These are phyloP conservation scores for Terfezia claveryi DNA, from an alignment of 495 filamentous ascomycete species.

Conservation along the genomic window DNA sequence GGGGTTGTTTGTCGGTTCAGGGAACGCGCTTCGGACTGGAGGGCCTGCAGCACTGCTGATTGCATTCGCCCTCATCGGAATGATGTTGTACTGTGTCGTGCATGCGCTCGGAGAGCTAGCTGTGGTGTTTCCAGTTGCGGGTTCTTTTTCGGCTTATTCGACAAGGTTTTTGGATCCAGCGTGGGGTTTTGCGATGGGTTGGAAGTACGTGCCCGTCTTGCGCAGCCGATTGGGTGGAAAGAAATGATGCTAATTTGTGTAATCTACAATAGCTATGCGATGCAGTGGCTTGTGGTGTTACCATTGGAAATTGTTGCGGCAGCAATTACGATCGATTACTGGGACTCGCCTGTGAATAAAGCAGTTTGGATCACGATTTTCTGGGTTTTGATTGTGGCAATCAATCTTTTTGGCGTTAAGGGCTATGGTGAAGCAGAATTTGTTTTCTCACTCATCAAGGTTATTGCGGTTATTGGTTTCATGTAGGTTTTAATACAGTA, in stretches of 20 bases:
- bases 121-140: conserved; percentile 73
- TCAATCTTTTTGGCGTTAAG: conserved; percentile 73
- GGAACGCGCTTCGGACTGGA: conserved; percentile 50
- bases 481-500: conserved; percentile 36
- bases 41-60: conserved; percentile 73
- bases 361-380: conserved; percentile 77
- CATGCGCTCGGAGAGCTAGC: conserved; percentile 86
- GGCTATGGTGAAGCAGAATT: conserved; percentile 88
- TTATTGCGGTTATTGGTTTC: conserved; percentile 68
- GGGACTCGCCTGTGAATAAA: conserved; percentile 43
- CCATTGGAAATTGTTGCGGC: conserved; percentile 84
- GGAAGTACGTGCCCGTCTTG: conserved; percentile 39
- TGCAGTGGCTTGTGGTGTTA: conserved; percentile 80
- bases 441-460: conserved; percentile 65
- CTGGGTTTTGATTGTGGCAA: conserved; percentile 44
- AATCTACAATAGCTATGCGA: conserved; percentile 38
- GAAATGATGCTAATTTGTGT: no score
- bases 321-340: conserved; percentile 71
- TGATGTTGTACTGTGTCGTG: conserved; percentile 80
- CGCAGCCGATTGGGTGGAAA: no score
- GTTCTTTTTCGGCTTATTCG: conserved; percentile 81
- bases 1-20: conserved; percentile 77
- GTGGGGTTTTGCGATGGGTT: conserved; percentile 96
- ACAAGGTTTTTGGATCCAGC: conserved; percentile 83
- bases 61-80: conserved; percentile 59